Base-by-base conservation (phyloP, 2,329 filamentous ascomycete genomes). In the Rachicladosporium sp. region DNA sequence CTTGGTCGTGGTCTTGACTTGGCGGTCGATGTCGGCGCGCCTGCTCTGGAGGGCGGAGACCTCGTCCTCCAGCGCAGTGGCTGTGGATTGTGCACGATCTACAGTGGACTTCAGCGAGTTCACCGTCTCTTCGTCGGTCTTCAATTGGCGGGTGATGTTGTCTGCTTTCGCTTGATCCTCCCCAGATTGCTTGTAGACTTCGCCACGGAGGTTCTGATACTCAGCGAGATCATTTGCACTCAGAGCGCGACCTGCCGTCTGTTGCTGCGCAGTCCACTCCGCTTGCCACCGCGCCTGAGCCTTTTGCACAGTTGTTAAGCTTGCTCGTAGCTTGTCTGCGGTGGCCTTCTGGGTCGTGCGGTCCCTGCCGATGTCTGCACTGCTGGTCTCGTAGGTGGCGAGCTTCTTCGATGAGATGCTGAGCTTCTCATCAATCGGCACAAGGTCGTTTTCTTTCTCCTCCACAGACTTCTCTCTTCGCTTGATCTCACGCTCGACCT, bases 391-490 rank as follows among this genome's bases (percentile, higher is more conserved):
- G 42, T 83, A 74, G 44, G 71, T 76, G 37, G 79, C 75, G 30
- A 86, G 70, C 46, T 88, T 81, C 46, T 75, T 73, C 10, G 70
- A 77, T 5, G 82, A 83, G 46, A 93, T 80, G 36, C 78, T 73
- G 31, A 98, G 82, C 65, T 96, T 96, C 60, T 95, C 87, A 37
- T 94, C 80, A 43, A 96, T 78, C 0, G 91, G 91, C 6, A 96
- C 78, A 4, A 98, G 72, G 29, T 76, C 78, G 55, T 87, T 93
- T 51, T 88, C 79, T 49, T 83, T 80, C 43, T 91, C 82, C 52
- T 95, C 86, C 13, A 95, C 81, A 33, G 82, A 80, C 55, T 82
- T 86, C 58, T 93, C 85, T 59, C 91, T 93, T 40, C 71, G 69
- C 58, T 84, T 86, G 60, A 96, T 94, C 42, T 74, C 76, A 49